phyloP scores from a whole-genome alignment of 345 rosid genomes.

The Arabis alpina region DNA sequence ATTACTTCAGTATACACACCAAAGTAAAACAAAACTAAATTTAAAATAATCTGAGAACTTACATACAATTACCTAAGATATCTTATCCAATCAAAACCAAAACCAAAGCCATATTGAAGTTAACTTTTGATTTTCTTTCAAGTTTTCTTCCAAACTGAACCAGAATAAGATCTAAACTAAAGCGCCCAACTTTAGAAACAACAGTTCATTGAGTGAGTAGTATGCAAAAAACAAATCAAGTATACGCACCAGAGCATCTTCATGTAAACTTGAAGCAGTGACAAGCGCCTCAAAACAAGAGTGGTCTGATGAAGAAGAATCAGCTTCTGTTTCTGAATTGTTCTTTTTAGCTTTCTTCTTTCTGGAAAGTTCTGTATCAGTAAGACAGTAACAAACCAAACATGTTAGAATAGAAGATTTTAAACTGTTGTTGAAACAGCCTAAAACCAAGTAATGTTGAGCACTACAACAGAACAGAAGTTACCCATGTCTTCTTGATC shows the following conservation, averaged over 20 bases:
- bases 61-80: too few species aligned
- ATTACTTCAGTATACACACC: too few species aligned
- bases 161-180: too few species aligned
- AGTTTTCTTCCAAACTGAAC: too few species aligned
- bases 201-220: neutral
- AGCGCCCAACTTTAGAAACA: neutral
- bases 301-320: neutral
- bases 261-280: neutral
- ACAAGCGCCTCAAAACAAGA: slow-evolving; percentile 5
- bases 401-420: neutral
- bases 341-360: neutral
- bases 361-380: neutral
- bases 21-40: too few species aligned
- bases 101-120: neutral
- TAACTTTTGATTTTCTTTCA: neutral
- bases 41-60: too few species aligned
- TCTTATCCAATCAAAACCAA: too few species aligned
- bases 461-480: too few species aligned
- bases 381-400: neutral
- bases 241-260: neutral
- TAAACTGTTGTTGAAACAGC: neutral
- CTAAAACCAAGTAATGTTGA: too few species aligned
- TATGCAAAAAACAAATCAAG: neutral
- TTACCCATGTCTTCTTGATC: neutral
- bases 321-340: neutral